Evolutionary conservation across 495 filamentous ascomycete species (phyloP).

Genomic region (Podospora anserina): DNA sequence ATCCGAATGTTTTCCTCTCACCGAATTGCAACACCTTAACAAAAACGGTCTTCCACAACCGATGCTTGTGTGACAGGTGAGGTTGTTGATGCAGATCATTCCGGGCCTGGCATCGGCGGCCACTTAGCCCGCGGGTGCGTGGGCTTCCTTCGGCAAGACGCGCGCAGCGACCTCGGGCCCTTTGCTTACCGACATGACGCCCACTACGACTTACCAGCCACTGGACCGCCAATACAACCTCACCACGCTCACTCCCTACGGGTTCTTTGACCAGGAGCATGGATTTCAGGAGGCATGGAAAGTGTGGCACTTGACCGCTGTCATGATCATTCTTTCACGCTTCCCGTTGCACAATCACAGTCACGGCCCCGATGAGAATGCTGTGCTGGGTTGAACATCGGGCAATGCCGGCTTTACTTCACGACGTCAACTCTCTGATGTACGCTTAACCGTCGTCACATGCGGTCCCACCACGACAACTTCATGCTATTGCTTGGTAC

Average conservation of each 20-base stretch:
- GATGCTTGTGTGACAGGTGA: neutral
- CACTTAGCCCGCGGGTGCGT: neutral
- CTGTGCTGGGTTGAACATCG: neutral
- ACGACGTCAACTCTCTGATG: neutral
- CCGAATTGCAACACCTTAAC: neutral
- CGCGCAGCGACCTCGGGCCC: neutral
- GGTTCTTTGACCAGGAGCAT: neutral
- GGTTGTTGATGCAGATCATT: conserved; percentile 8
- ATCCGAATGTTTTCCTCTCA: neutral
- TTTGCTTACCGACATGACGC: neutral
- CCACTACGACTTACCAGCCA: neutral
- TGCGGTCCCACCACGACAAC: neutral
- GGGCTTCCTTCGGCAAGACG: neutral
- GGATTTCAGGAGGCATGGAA: neutral
- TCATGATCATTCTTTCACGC: neutral
- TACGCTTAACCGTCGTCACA: neutral
- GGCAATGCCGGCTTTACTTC: conserved; percentile 4
- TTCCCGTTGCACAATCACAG: neutral
- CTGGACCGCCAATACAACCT: neutral
- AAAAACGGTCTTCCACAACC: neutral
- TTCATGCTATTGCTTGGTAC: neutral
- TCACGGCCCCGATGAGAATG: neutral
- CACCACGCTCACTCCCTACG: neutral
- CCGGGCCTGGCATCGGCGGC: neutral
- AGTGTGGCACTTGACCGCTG: neutral